Evolutionary conservation across 2,329 filamentous ascomycete species (phyloP).

Genomic region (Diaporthe citrichinensis): DNA sequence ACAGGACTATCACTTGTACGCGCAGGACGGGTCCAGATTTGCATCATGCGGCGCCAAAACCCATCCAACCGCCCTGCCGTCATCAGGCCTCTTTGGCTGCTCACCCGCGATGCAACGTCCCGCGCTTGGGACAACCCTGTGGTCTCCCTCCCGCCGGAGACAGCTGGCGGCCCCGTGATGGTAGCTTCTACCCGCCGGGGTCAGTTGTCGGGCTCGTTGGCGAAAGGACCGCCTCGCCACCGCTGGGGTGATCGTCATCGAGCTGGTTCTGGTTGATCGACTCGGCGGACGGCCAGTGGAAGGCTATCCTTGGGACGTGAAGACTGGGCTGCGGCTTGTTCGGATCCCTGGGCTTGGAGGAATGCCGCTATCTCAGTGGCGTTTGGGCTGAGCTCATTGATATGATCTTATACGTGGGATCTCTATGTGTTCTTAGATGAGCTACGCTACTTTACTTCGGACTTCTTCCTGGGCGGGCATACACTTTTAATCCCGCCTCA

Average conservation of each 20-base stretch:
- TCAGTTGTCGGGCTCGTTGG: background rate
- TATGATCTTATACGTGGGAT: background rate
- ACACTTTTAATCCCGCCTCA: background rate
- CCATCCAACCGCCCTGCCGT: background rate
- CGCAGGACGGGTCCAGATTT: background rate
- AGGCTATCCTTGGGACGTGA: conserved; percentile 11
- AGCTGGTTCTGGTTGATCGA: conserved; percentile 13
- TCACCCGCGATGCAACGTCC: conserved; percentile 8
- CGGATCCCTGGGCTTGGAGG: background rate
- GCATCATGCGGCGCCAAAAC: background rate
- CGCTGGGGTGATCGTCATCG: conserved; percentile 10
- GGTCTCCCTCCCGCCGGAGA: background rate
- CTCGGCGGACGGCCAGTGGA: background rate
- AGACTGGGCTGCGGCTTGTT: background rate
- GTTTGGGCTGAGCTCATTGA: conserved; percentile 11
- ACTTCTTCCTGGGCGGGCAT: background rate
- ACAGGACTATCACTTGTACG: background rate
- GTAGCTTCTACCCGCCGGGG: background rate
- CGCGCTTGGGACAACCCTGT: background rate
- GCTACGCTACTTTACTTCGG: background rate
- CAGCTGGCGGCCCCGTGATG: conserved; percentile 21
- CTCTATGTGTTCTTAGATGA: background rate
- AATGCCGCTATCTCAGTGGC: conserved; percentile 4
- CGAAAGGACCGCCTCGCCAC: background rate
- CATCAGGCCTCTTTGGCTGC: background rate